Evolutionary conservation across 2,329 filamentous ascomycete genomes (phyloP).

Genomic region (Shiraia sp.): DNA sequence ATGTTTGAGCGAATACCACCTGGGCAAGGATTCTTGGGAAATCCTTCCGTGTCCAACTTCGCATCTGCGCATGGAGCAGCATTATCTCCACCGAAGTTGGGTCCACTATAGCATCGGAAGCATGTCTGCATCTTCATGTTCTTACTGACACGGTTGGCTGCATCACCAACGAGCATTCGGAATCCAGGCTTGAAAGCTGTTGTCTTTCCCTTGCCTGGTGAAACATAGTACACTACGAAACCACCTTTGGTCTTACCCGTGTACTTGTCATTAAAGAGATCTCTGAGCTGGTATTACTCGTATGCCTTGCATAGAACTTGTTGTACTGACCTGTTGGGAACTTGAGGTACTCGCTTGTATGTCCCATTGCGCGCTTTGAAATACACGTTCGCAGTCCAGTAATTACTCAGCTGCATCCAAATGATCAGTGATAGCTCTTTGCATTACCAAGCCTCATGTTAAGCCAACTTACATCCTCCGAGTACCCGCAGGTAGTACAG

Average conservation of each 20-base stretch:
- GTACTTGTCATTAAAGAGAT: conserved; percentile 34
- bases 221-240: conserved; percentile 55
- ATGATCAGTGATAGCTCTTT: background rate
- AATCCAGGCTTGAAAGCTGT: conserved; percentile 50
- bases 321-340: conserved; percentile 35
- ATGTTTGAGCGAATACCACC: conserved; percentile 32
- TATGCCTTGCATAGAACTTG: no score
- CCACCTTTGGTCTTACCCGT: conserved; percentile 44
- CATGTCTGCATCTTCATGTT: conserved; percentile 43
- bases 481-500: conserved; percentile 22
- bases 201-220: conserved; percentile 45
- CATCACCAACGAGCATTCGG: conserved; percentile 53
- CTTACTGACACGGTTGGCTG: conserved; percentile 24
- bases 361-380: conserved; percentile 39
- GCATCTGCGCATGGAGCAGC: conserved; percentile 35
- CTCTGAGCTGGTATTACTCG: no score
- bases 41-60: conserved; percentile 17
- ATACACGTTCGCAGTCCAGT: conserved; percentile 41
- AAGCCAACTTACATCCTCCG: conserved; percentile 19
- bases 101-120: conserved; percentile 52
- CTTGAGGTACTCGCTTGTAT: conserved; percentile 36
- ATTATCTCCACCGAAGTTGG: conserved; percentile 51
- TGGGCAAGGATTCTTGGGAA: conserved; percentile 18
- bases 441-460: background rate
- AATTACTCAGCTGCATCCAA: conserved; percentile 18